phyloP scores from a whole-genome alignment of 208 protist genomes.

The Trypanosoma platydactyli region DNA sequence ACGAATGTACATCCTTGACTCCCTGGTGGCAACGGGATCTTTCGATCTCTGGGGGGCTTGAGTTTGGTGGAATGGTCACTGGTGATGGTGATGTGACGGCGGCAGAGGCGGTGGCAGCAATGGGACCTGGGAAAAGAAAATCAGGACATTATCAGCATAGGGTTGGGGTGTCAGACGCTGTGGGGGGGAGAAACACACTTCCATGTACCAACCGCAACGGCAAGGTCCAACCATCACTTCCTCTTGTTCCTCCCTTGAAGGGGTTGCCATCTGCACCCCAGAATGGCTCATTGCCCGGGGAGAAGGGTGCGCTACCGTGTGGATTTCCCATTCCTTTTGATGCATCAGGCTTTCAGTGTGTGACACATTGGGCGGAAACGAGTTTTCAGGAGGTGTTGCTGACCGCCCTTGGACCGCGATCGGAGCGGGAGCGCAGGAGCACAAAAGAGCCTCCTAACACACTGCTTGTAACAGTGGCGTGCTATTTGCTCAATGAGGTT shows the following conservation, averaged over 20 bases:
- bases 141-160: too few species aligned
- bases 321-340: constrained; percentile 68
- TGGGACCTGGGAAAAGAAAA: too few species aligned
- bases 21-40: not conserved
- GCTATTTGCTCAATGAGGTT: constrained; percentile 77
- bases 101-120: too few species aligned
- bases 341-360: constrained; percentile 65
- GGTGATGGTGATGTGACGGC: too few species aligned
- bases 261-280: not conserved
- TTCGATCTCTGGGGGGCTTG: too few species aligned
- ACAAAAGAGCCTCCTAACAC: constrained; percentile 40
- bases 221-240: too few species aligned
- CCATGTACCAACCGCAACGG: too few species aligned
- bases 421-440: constrained; percentile 28
- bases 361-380: constrained; percentile 67
- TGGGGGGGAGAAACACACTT: too few species aligned
- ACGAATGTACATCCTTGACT: not conserved
- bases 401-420: constrained; percentile 55
- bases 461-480: constrained; percentile 61
- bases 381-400: constrained; percentile 68
- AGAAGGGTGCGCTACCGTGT: not conserved
- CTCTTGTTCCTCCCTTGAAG: not conserved
- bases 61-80: too few species aligned
- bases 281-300: too few species aligned
- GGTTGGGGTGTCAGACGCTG: too few species aligned